Evolutionary conservation across 148 eudicot species (phyloP), one percentile per base, ranked within the genome.

Genomic region (Amaranthus hypochondriacus): DNA sequence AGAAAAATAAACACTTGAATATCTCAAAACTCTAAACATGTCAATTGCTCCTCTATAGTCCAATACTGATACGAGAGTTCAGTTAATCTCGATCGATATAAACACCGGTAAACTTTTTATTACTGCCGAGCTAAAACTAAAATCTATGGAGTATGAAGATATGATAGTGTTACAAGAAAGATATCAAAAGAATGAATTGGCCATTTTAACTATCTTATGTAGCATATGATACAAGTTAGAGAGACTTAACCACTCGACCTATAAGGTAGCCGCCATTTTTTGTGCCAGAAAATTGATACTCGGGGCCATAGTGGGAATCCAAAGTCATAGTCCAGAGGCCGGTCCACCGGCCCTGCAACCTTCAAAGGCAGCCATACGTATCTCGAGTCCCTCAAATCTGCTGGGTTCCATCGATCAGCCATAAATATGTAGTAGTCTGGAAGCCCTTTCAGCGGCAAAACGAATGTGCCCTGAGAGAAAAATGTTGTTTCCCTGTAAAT

Each of bases 391-490:
- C 88, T 85, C 80, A 95, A 77, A 75, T 92, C 97, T 3, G 93
- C 90, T 0, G 97, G 98, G 70, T 89, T 95, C 98, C 98, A 95
- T 69, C 98, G 69, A 81, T 95, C 96, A 2, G 98, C 96, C 93
- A 95, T 95, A 77, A 95, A 92, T 43, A 95, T 80, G 75, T 81
- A 95, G 61, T 76, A 81, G 61, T 87, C 93, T 0, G 93, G 84
- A 15, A 82, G 72, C 58, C 96, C 92, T 0, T 87, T 87, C 70
- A 95, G 48, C 50, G 98, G 98, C 54, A 95, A 74, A 48, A 95
- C 98, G 78, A 84, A 91, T 66, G 98, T 92, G 76, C 98, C 85
- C 77, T 95, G 97, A 28, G 98, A 63, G 69, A 94, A 94, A 73
- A 89, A 94, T 42, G 98, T 94, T 5, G 98, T 87, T 7, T 76